These are phyloP conservation scores for Mollisiaceae sp. DNA, from an alignment of 2,329 filamentous ascomycete genomes.

Conservation along the genomic window DNA sequence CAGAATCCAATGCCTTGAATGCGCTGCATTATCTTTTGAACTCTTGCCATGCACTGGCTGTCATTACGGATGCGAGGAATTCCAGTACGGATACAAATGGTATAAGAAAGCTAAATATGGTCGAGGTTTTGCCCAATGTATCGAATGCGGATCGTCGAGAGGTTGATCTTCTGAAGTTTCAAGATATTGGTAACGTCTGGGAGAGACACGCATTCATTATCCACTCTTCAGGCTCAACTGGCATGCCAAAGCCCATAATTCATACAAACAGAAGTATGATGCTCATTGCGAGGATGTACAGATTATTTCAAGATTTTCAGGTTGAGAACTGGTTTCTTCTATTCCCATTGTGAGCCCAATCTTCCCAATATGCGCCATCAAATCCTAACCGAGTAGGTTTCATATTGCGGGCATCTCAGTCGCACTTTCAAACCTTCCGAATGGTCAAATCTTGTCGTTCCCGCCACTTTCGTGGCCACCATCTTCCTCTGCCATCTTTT, in stretches of 20 bases:
- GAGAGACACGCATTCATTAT: slow-evolving; percentile 42
- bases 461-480: slow-evolving; percentile 42
- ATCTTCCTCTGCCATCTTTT: slow-evolving; percentile 38
- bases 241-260: slow-evolving; percentile 42
- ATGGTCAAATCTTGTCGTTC: slow-evolving; percentile 41
- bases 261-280: slow-evolving; percentile 44
- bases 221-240: slow-evolving; percentile 41
- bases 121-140: slow-evolving; percentile 30
- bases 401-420: slow-evolving; percentile 42
- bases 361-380: neutral
- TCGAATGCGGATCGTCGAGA: slow-evolving; percentile 16
- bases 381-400: slow-evolving; percentile 31
- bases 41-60: slow-evolving; percentile 35
- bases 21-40: slow-evolving; percentile 40
- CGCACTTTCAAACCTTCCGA: slow-evolving; percentile 41
- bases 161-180: slow-evolving; percentile 36
- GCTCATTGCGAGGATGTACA: slow-evolving; percentile 44
- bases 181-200: slow-evolving; percentile 41
- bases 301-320: slow-evolving; percentile 41
- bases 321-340: slow-evolving; percentile 44
- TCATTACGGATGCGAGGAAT: slow-evolving; percentile 41
- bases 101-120: slow-evolving; percentile 33
- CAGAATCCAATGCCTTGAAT: slow-evolving; percentile 39
- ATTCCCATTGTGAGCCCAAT: slow-evolving; percentile 39
- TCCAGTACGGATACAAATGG: slow-evolving; percentile 29